Evolutionary conservation across 2,329 filamentous ascomycete genomes (phyloP).

Genomic region (Atkinsonella hypoxylon): DNA sequence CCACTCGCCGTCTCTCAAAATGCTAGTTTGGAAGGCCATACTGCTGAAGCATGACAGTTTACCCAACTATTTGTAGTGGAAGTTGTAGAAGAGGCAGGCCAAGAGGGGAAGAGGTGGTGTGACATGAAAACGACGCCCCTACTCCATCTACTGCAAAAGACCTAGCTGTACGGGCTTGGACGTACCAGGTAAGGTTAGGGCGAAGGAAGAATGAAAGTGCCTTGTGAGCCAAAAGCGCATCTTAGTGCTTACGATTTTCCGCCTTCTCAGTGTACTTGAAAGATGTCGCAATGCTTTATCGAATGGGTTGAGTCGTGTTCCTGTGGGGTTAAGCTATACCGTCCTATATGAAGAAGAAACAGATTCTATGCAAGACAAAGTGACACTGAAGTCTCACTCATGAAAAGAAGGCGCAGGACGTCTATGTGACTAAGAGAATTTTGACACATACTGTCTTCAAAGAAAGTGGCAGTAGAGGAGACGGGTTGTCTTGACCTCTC

Average conservation of each 20-base stretch:
- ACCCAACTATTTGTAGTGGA: not conserved
- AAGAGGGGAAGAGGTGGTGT: not conserved
- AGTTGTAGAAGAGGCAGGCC: not conserved
- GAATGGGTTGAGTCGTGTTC: not conserved
- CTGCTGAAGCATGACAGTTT: conserved; percentile 10
- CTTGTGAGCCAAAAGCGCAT: not conserved
- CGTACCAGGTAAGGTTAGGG: not conserved
- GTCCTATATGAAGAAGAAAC: not conserved
- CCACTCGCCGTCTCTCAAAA: conserved; percentile 43
- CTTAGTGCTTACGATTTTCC: not conserved
- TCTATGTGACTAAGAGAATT: not conserved
- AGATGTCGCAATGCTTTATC: not conserved
- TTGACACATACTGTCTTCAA: not conserved
- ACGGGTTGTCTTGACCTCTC: not conserved
- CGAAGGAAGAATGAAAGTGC: not conserved
- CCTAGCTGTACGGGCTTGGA: not conserved
- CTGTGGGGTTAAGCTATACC: not conserved
- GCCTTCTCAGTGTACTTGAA: not conserved
- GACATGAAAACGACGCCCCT: not conserved
- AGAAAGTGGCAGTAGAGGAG: not conserved
- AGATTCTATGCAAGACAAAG: not conserved
- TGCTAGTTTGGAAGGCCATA: conserved; percentile 41
- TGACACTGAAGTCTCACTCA: not conserved
- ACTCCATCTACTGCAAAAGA: not conserved
- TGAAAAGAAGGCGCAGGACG: not conserved